Evolutionary conservation across 805 yeast genomes (phyloP).

Genomic region (Peterozyma toletana): DNA sequence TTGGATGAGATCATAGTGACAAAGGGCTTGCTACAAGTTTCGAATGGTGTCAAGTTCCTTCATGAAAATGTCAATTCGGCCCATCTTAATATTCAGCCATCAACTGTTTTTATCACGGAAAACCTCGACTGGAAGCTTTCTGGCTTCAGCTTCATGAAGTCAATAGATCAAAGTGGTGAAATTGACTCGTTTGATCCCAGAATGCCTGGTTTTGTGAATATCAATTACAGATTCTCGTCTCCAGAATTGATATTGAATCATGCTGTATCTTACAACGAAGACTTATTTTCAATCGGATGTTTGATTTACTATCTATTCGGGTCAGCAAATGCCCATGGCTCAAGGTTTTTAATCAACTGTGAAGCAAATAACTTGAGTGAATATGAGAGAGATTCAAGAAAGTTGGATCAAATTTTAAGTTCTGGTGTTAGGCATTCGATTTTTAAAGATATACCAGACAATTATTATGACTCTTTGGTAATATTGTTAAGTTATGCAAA

Average conservation of each 20-base stretch:
- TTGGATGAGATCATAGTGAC: slow-evolving; percentile 64
- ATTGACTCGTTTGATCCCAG: slow-evolving; percentile 73
- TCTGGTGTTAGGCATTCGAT: slow-evolving; percentile 37
- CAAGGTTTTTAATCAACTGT: slow-evolving; percentile 38
- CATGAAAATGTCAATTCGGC: slow-evolving; percentile 70
- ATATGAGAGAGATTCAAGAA: slow-evolving; percentile 48
- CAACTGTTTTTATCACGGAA: slow-evolving; percentile 66
- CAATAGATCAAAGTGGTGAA: slow-evolving; percentile 32
- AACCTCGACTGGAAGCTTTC: slow-evolving; percentile 92
- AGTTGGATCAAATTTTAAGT: slow-evolving; percentile 22
- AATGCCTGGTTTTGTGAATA: slow-evolving; percentile 63
- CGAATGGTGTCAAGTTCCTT: slow-evolving; percentile 74
- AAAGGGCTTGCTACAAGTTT: slow-evolving; percentile 75
- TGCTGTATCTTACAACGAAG: slow-evolving; percentile 59
- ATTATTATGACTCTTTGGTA: slow-evolving; percentile 41
- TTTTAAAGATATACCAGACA: slow-evolving; percentile 54
- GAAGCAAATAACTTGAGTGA: slow-evolving; percentile 38
- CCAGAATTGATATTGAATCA: slow-evolving; percentile 76
- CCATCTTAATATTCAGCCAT: slow-evolving; percentile 75
- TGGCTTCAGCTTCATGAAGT: slow-evolving; percentile 59
- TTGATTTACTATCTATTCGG: slow-evolving; percentile 67
- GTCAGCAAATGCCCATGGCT: slow-evolving; percentile 15
- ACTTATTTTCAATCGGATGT: slow-evolving; percentile 79
- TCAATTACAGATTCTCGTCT: slow-evolving; percentile 69
- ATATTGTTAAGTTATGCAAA: slow-evolving; percentile 46